Evolutionary conservation across 2,329 filamentous ascomycete species (phyloP).

Genomic region (Colletotrichum sp.): DNA sequence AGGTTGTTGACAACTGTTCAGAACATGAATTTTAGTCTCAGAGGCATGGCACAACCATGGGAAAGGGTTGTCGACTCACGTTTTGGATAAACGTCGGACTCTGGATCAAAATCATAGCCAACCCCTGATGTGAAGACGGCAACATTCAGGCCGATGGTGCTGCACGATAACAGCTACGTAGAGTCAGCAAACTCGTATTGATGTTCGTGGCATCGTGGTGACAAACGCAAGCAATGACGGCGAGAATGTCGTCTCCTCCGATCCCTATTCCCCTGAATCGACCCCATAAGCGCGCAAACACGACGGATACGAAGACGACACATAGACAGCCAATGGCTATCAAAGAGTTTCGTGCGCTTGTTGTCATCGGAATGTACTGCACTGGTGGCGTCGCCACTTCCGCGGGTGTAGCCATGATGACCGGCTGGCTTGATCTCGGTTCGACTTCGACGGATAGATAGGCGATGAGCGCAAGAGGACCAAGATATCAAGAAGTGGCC

Average conservation of each 20-base stretch:
- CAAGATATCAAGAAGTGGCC: neutral
- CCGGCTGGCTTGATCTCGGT: neutral
- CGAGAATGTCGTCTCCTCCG: constrained; percentile 18
- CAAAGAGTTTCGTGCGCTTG: constrained; percentile 11
- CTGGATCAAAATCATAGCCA: constrained; percentile 20
- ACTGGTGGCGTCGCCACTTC: neutral
- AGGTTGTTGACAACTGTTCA: constrained; percentile 16
- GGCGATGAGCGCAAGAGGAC: neutral
- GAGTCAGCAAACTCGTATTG: neutral
- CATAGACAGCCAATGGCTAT: constrained; percentile 16
- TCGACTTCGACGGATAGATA: neutral
- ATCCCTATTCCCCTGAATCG: constrained; percentile 14
- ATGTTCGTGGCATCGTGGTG: neutral
- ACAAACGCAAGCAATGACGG: constrained; percentile 18
- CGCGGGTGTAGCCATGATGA: neutral
- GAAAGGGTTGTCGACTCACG: neutral
- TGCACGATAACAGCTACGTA: constrained; percentile 10
- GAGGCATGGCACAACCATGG: neutral
- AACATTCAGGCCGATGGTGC: constrained; percentile 16
- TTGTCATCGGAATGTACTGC: constrained; percentile 17
- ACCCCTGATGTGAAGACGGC: constrained; percentile 22
- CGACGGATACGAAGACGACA: neutral
- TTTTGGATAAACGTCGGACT: constrained; percentile 16
- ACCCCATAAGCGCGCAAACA: constrained; percentile 12
- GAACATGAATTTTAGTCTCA: neutral